Conservation (phyloP, 176 grass and related monocot species). For the Triticum dicoccoides region DNA sequence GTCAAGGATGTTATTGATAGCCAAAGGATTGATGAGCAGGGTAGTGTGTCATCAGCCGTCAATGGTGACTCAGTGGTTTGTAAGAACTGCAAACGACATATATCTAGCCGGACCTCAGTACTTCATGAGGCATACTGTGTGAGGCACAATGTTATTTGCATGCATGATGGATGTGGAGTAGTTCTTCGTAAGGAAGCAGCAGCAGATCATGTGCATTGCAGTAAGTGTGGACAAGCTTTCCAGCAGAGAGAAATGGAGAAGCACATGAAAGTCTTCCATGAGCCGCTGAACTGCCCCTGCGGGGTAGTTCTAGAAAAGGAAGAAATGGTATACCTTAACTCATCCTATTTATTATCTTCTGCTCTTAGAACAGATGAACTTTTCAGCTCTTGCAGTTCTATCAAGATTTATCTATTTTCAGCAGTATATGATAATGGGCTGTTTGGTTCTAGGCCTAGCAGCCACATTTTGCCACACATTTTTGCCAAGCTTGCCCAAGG, state of each 20-base stretch:
- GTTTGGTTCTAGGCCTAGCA: too few relatives aligned
- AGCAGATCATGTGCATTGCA: conserved; percentile 76
- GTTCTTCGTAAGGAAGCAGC: conserved; percentile 83
- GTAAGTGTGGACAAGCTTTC: conserved; percentile 73
- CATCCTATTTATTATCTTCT: background rate
- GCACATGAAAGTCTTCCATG: conserved; percentile 97
- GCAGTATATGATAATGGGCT: background rate
- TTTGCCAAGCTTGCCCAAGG: too few relatives aligned
- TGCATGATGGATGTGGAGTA: conserved; percentile 68
- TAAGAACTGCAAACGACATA: conserved; percentile 72
- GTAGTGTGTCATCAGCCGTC: conserved; percentile 35
- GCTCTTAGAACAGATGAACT: background rate
- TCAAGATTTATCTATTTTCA: background rate
- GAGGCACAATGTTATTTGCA: conserved; percentile 80
- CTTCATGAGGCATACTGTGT: conserved; percentile 96
- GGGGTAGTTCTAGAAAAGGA: conserved; percentile 84
- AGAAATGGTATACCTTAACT: conserved; percentile 72
- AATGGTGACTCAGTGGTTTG: conserved; percentile 67
- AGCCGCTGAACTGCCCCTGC: conserved; percentile 72
- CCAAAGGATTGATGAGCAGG: conserved; percentile 67
- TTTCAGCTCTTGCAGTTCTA: background rate
- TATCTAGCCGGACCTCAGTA: conserved; percentile 53
- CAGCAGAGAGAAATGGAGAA: conserved; percentile 89
- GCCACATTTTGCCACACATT: too few relatives aligned
- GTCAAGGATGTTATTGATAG: conserved; percentile 48